Base-by-base conservation (phyloP, 1,284 basidiomycete genomes). In the Ceratobasidium sp. region DNA sequence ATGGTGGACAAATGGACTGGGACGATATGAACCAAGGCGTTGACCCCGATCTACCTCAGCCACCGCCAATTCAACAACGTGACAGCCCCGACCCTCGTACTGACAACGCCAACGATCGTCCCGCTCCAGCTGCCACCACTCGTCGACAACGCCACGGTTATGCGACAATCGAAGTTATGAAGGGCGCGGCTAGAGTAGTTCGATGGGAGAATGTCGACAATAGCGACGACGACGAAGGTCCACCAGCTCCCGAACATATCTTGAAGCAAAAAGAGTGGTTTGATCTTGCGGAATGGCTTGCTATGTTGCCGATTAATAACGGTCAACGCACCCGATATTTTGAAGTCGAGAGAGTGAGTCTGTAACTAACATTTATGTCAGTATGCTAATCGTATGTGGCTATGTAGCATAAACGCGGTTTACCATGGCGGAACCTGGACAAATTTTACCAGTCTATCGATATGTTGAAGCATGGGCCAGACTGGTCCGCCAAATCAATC, bases 401-500 rank as follows among this genome's bases (percentile, higher is more conserved):
- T 41, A 5, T 4, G 67, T 19, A 65, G 14, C 27, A 60, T 22
- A 27, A 63, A 22, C 36, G 47, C 24, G 41, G 63, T 4, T 75
- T 78, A 3, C 77, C 79, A 9, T 79, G 78, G 41, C 45, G 63
- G 7, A 79, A 77, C 64, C 79, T 78, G 1, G 48, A 76, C 8
- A 41, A 60, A 0, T 79, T 80, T 48, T 60, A 78, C 6, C 31
- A 79, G 27, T 54, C 54, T 31, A 74, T 82, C 41, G 78, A 81
- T 59, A 19, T n/a, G 1, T 54, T 82, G 5, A 81, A 79, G 0
- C 56, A 24, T 11, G 80, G 81, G 0, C 63, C 73, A 8, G 50
- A 45, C 1, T 83, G 82, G 80, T 69, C 9, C 0, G 78, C 78
- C 47, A 50, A 79, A 6, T 64, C 67, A 1, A 44, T 82, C 47